A percentile compares a stretch with the other conserved stretches of the same genome.
These are phyloP conservation scores for Eimeria acervulina DNA, from an alignment of 169 alveolate species.

Conservation along the genomic window DNA sequence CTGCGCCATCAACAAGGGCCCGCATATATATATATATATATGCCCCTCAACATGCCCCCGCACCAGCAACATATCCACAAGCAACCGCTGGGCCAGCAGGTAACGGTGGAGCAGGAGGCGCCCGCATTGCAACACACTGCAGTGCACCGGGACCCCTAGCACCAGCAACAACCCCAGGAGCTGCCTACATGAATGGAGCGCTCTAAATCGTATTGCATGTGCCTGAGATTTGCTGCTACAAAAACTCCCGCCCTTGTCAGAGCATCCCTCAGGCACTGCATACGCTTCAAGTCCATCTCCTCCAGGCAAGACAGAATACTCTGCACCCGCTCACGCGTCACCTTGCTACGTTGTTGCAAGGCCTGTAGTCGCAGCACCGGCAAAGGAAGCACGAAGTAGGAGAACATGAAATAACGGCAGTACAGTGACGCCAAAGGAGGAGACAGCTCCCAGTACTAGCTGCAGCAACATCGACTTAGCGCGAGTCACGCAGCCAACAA, in stretches of 20 bases:
- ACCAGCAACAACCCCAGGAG: not conserved
- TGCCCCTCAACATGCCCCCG: not conserved
- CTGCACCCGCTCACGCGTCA: conserved; percentile 48
- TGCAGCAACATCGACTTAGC: not conserved
- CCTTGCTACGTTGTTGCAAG: conserved; percentile 46
- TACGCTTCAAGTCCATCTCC: conserved; percentile 84
- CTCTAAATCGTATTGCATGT: conserved; percentile 81
- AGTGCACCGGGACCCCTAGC: not conserved
- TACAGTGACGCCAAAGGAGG: not conserved
- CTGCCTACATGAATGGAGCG: conserved; percentile 59
- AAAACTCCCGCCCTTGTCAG: conserved; percentile 72
- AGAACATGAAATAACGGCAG: not conserved
- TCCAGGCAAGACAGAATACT: conserved; percentile 62
- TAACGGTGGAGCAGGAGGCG: not conserved
- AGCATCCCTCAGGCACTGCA: conserved; percentile 82
- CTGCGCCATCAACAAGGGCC: not conserved
- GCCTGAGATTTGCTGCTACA: conserved; percentile 80
- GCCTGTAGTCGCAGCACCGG: conserved; percentile 6
- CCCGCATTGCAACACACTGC: not conserved
- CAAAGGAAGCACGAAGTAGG: not conserved
- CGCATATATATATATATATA: not conserved
- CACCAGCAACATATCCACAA: not conserved
- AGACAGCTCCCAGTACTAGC: not conserved
- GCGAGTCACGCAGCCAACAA: not conserved
- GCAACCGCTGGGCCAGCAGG: not conserved